Evolutionary conservation across 305 asterid genomes (phyloP), one percentile per base, ranked within the genome.

Genomic region (Fraxinus albicans): DNA sequence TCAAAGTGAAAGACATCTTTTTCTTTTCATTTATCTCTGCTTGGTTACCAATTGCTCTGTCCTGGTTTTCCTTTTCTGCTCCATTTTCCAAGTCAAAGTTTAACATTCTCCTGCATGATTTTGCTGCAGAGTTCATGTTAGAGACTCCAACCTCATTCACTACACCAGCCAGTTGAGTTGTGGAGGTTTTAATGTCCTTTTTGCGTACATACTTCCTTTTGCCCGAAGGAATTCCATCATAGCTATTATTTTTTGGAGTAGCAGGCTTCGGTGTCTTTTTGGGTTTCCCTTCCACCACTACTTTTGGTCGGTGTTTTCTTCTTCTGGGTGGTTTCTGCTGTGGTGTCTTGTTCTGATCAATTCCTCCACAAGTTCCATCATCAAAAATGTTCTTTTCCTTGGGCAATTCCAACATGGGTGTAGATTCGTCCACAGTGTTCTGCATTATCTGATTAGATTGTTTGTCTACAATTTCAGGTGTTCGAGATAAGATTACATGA

Each of bases 261-360:
- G 90, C 86, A 84, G 93, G 79, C 86, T 89, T 94, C 2, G 92
- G 94, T 27, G 89, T 81, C 86, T 88, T 88, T 85, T 90, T 96
- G 81, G 91, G 87, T 87, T 96, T 89, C 85, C 93, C 93, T 91
- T 94, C 98, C 69, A 82, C 86, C 7, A 95, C 88, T 42, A 96
- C 99, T 88, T 96, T 96, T 2, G 99, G 98, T 75, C 97, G 86
- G 88, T 92, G 96, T 87, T 96, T 94, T 81, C 87, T 90, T 85
- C 98, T 91, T 86, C 84, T 96, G 72, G 94, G 94, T 65, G 93
- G 65, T 83, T 88, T 93, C 50, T 77, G 91, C 79, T 82, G 89
- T 72, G 98, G 98, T 15, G 98, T 93, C 88, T 89, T 88, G 92
- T 90, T 93, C 76, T 88, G 88, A 85, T 93, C 96, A 78, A 93